Base-by-base conservation (phyloP, 352 stramenopile species). In the Globisporangium mamillatum region DNA sequence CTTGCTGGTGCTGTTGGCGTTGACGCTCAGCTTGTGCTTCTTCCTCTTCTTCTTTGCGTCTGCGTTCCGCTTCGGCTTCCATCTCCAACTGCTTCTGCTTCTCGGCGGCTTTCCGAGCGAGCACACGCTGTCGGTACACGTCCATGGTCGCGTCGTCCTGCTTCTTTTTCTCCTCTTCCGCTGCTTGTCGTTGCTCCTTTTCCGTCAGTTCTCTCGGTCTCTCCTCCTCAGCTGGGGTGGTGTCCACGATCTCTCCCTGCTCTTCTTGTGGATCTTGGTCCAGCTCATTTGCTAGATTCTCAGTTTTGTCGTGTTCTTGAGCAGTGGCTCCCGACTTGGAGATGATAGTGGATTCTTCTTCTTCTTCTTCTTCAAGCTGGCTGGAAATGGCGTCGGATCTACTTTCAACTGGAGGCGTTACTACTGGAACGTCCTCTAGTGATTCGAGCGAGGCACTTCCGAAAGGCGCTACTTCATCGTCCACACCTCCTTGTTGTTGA, bases 81-180 rank as follows among this genome's bases (percentile, higher is more conserved):
- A 78, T 29, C 59, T 88, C 81, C 44, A 77, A 59, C 60, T 87
- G 77, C 0, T 71, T 70, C 62, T 89, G 78, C 52, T 90, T 90
- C 54, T 90, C 84, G 0, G 81, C 84, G 6, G 80, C 80, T 71
- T 89, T 87, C 20, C 81, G 72, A 22, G 81, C 78, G 8, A 92
- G 71, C 10, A 92, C 84, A 12, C 84, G 77, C 64, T 90, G 84
- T 16, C 84, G 78, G 62, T 88, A 92, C 1, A 86, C 76, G 25
- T 89, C 84, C 29, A 92, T 86, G 2, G 68, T 71, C 6, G 74
- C 64, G 34, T 89, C 83, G n/a, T 89, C 84, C 25, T 87, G 72
- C 55, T 82, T 78, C 63, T 81, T 80, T 57, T 87, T 89, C 4
- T 79, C 77, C 27, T 87, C 80, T 68, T 89, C 80, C 0, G 62